A percentile compares a stretch with the other conserved stretches of the same genome.
Conservation (phyloP, 2,329 filamentous ascomycete species). For the Nigrospora sphaerica region DNA sequence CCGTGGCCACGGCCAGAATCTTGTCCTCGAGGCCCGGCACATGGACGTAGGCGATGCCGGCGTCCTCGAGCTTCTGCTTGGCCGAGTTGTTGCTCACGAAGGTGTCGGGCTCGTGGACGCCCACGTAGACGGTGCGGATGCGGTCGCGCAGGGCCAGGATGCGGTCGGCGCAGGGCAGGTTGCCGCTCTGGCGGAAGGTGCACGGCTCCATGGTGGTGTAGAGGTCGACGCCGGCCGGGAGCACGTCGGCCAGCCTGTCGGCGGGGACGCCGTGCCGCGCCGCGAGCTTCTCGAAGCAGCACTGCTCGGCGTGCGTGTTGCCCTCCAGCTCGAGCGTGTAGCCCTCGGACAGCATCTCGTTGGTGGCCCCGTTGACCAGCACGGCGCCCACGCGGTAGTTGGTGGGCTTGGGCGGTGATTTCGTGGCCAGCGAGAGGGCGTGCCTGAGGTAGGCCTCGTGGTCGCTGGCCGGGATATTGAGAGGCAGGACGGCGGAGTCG, state of each 20-base stretch:
- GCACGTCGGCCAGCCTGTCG: conserved; percentile 38
- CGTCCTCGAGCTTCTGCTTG: conserved; percentile 58
- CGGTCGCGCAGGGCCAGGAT: conserved; percentile 53
- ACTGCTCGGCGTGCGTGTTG: conserved; percentile 96
- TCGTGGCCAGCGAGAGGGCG: conserved; percentile 67
- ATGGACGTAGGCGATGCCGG: conserved; percentile 67
- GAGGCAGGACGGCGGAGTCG: not conserved
- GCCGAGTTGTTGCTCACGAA: conserved; percentile 83
- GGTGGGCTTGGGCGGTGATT: conserved; percentile 78
- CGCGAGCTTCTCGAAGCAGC: conserved; percentile 71
- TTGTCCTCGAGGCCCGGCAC: conserved; percentile 71
- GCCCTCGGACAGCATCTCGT: conserved; percentile 65
- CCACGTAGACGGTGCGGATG: conserved; percentile 76
- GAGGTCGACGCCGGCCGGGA: conserved; percentile 52
- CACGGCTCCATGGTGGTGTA: conserved; percentile 95
- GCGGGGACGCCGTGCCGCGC: conserved; percentile 22
- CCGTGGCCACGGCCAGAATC: conserved; percentile 75
- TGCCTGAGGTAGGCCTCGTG: conserved; percentile 54
- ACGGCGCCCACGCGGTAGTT: conserved; percentile 95
- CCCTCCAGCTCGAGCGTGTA: conserved; percentile 87
- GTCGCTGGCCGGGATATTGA: conserved; percentile 22
- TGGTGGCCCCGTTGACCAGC: conserved; percentile 54
- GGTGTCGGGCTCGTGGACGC: conserved; percentile 80
- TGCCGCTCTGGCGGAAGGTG: conserved; percentile 65
- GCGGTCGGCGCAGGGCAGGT: conserved; percentile 70